Evolutionary conservation across 2,329 filamentous ascomycete genomes (phyloP), one percentile per base, ranked within the genome.

Genomic region (Nemania serpens): DNA sequence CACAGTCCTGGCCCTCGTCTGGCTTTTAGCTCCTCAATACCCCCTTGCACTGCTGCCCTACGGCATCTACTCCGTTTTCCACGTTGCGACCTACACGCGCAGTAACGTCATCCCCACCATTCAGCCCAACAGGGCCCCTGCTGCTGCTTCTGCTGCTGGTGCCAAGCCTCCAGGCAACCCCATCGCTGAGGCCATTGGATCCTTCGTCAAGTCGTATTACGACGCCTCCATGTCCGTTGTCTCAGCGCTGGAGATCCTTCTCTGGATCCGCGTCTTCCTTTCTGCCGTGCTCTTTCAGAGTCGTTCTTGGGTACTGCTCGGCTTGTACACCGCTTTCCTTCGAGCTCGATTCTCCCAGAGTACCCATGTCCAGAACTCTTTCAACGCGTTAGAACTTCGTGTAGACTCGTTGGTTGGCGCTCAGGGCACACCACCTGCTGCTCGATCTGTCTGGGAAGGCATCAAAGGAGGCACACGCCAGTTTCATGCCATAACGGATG

Each of bases 141-240:
- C 84, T 43, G 81, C 82, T 42, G 81, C 84, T 42, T 80, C 82
- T 53, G 78, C 83, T 55, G 83, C 82, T 17, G 81, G 78, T 65
- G 81, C 83, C 62, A 89, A 86, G 79, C 80, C 81, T 36, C 75
- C 77, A 34, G 78, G 78, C 69, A 84, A 82, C 76, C 87, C 88
- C 45, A 78, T 93, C 58, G 88, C 91, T 55, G 93, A 97, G 64
- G 85, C 83, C 69, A 97, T 99, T 76, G 93, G 93, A 69, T 84
- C 84, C 71, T 99, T 99, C 73, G 93, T 99, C 76, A 98, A 98
- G 87, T 87, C 93, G 75, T 97, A 98, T 85, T 99, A 99, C 75
- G 95, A 99, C 76, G 81, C 86, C 63, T 96, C 92, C 77, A 99
- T 99, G 95, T 91, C 90, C 59, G 82, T 98, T 63, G 95, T 99